Base-by-base conservation (phyloP, 805 yeast genomes). In the Sugiyamaella chiloensis region DNA sequence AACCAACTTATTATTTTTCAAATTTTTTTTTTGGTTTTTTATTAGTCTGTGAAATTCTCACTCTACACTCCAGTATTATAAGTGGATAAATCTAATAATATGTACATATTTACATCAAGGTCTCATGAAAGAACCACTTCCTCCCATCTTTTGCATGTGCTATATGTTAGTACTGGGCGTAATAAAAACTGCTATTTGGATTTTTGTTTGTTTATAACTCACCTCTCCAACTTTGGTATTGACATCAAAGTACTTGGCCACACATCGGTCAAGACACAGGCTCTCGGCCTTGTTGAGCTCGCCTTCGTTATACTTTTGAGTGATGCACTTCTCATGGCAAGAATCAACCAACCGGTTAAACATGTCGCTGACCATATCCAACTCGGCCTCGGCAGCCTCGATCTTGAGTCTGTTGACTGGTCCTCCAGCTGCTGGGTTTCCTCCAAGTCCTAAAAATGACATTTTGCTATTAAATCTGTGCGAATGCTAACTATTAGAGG, bases 361-460 rank as follows among this genome's bases (percentile, higher is more conserved):
- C 97, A 91, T 89, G 59, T 93, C 96, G 32, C 97, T 90, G 59
- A 91, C 96, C 82, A 93, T 85, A 68, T 91, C 99, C 57, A 91
- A 78, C 70, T 91, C 99, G 49, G 96, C 87, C 72, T 91, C 98
- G 44, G 99, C 99, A 57, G 96, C 96, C 42, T 67, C 67, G 52
- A 69, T 51, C 62, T 69, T 69, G 40, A 57, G 47, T 35, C 55
- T 55, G 55, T 64, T 60, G 46, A 60, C 64, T 29, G 50, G 37
- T 31, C 60, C 59, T 53, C 65, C 66, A 21, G 56, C 52, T 51
- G 65, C 68, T 42, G 77, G 75, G 50, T 71, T 62, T 47, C 79
- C 79, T 51, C 80, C 80, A 56, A 78, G 67, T 61, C 83, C 83
- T 14, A 67, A 61, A 54, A 67, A 67, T 34, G 71, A 65, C 71